These are phyloP conservation scores for Pisolithus thermaeus DNA, from an alignment of 1,284 basidiomycete species.

Conservation along the genomic window DNA sequence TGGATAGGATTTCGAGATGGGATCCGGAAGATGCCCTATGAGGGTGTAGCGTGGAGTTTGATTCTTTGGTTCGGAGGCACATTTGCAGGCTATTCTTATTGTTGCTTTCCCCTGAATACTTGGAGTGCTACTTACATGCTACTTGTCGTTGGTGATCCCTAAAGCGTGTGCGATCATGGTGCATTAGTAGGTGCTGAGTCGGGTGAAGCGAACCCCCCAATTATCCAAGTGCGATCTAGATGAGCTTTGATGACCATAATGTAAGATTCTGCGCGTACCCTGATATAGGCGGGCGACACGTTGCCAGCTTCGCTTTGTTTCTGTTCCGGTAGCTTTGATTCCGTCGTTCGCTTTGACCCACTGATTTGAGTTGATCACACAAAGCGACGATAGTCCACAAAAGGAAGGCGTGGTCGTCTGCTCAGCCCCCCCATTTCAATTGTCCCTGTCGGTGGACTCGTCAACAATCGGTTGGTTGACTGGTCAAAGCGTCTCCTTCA, in stretches of 20 bases:
- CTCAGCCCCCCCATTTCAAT: neutral
- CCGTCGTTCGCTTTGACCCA: neutral
- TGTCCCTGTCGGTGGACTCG: constrained; percentile 6
- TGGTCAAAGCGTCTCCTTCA: constrained; percentile 1
- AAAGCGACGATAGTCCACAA: constrained; percentile 1
- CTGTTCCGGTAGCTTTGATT: too few species aligned
- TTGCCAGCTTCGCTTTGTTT: too few species aligned
- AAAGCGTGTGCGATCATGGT: neutral
- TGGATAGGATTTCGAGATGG: constrained; percentile 59
- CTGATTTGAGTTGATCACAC: neutral
- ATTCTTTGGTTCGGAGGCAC: too few species aligned
- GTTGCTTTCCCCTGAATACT: too few species aligned
- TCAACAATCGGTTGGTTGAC: constrained; percentile 6
- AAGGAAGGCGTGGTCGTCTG: constrained; percentile 11
- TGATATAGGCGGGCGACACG: too few species aligned
- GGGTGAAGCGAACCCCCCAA: too few species aligned
- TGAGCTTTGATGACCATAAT: too few species aligned
- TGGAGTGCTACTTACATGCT: too few species aligned
- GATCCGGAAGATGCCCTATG: constrained; percentile 50
- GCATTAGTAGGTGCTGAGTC: neutral
- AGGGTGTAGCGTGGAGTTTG: neutral
- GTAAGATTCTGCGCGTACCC: too few species aligned
- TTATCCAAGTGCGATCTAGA: too few species aligned
- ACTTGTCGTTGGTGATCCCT: too few species aligned
- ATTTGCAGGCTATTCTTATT: too few species aligned